Base-by-base conservation (phyloP, 1,284 basidiomycete genomes). In the Fomitopsis betulina region DNA sequence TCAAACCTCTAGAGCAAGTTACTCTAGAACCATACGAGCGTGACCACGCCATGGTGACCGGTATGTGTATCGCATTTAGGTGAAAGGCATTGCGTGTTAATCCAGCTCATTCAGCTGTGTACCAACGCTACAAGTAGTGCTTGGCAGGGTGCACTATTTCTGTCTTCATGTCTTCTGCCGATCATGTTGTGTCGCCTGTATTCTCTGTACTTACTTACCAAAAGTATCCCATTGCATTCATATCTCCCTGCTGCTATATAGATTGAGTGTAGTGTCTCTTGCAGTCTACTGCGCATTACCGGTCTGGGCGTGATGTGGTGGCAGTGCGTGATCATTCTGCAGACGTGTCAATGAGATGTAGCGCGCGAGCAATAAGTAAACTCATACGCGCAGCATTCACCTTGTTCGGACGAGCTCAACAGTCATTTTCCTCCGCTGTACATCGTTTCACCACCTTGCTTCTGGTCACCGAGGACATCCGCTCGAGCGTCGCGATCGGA, bases 1-100 rank as follows among this genome's bases (percentile, higher is more conserved):
- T 98, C 78, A 96, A 95, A 78, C 95, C 96, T 38, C 80, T 95
- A 60, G 96, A 97, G 75, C 94, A 96, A 78, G 87, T 97, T 10
- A 96, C 94, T 3, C 77, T 95, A 53, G 93, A 95, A 75, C 89
- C 89, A 1, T 91, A 90, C 66, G 89, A 91, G 70, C 82, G 88
- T 68, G 90, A 91, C 67, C 90, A 93, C 65, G 90, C 90, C 5
- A 93, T 93, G 89, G 87, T 93, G 33, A 83, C 87, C 61, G 89
- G 82, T 76, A 62, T 58, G 79, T 65, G 10, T 25, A 12, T 45
- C 10, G 32, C 21, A 40, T 30, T n/a, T 32, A 19, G 9, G 35
- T 27, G 32, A 32, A 12, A 12, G 37, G 37, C 39, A 23, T 1
- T 12, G 21, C 13, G 30, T 23, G 3, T 40, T 60, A 13, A 55